Evolutionary conservation across 2,329 filamentous ascomycete species (phyloP), one percentile per base, ranked within the genome.

Genomic region (Colletotrichum graminicola): DNA sequence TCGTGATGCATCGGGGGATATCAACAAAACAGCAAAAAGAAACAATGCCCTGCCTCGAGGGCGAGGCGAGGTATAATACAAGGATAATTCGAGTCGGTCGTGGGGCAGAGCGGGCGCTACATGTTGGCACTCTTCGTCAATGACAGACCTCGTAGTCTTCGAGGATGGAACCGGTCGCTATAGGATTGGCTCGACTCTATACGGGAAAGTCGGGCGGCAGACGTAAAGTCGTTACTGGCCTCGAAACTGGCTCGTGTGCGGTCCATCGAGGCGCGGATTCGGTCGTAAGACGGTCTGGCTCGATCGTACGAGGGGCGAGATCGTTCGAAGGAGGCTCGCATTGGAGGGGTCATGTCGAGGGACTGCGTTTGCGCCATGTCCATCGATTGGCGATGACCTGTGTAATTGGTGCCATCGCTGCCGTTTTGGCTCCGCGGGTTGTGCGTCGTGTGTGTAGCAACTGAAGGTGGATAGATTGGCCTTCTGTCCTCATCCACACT

Each of bases 401-500:
- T 97, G 80, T 94, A 97, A 76, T 97, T 95, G 61, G 96, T 98
- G 73, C 94, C 95, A 81, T 97, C 95, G 82, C 95, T 98, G 72
- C 94, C 94, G 76, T 95, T 97, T 79, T 97, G 94, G 77, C 93
- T 96, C 62, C 92, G 91, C 75, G 94, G 85, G 74, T 90, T 95
- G 79, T 96, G 92, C 41, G 93, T 95, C 55, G 90, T 90, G 56
- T 90, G 88, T 21, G 94, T 95, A 60, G 94, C 92, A 76, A 95
- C 91, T 64, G 95, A 97, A 18, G 95, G 94, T 61, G 95, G 94
- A 82, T 98, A 98, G 77, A 98, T 97, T 41, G 95, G 95, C 75
- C 94, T 90, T 80, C 93, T 88, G 78, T 98, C 95, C 82, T 98
- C 95, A 78, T 96, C 92, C 71, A 94, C 87, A 75, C 89, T 92